Percentiles rank a stretch among this genome's conserved stretches.
Conservation (phyloP, 2,329 filamentous ascomycete species). For the Aspergillus caelatus region DNA sequence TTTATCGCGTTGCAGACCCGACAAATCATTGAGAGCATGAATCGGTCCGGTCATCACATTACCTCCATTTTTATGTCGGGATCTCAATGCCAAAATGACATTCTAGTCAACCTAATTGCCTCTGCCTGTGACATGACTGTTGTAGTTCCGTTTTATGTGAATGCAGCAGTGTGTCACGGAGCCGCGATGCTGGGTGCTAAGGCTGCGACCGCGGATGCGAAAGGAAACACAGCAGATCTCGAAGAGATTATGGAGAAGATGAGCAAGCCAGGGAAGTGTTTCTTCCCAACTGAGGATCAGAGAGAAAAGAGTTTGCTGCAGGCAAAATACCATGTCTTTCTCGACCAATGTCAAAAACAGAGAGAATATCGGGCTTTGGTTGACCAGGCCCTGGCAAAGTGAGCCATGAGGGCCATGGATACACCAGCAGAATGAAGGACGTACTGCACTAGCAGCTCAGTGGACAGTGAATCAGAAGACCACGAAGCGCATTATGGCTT, state of each 20-base stretch:
- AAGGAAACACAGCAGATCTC: constrained; percentile 79
- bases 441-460: not conserved
- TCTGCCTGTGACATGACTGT: constrained; percentile 92
- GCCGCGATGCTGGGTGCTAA: constrained; percentile 98
- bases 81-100: constrained; percentile 92
- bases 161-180: constrained; percentile 95
- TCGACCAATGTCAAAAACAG: constrained; percentile 88
- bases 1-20: constrained; percentile 97
- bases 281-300: constrained; percentile 71
- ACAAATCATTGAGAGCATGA: constrained; percentile 95
- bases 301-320: constrained; percentile 78
- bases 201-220: constrained; percentile 77
- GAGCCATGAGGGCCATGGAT: not conserved
- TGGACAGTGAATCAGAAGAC: not conserved
- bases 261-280: constrained; percentile 87
- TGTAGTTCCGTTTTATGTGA: constrained; percentile 87
- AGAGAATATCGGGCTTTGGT: constrained; percentile 78
- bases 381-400: constrained; percentile 56
- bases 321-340: constrained; percentile 93
- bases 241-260: constrained; percentile 98
- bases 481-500: not conserved
- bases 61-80: constrained; percentile 98
- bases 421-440: no score
- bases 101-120: constrained; percentile 88
- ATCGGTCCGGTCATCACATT: constrained; percentile 82